Base-by-base conservation (phyloP, 257 asterid species). In the Nicotiana otophora region DNA sequence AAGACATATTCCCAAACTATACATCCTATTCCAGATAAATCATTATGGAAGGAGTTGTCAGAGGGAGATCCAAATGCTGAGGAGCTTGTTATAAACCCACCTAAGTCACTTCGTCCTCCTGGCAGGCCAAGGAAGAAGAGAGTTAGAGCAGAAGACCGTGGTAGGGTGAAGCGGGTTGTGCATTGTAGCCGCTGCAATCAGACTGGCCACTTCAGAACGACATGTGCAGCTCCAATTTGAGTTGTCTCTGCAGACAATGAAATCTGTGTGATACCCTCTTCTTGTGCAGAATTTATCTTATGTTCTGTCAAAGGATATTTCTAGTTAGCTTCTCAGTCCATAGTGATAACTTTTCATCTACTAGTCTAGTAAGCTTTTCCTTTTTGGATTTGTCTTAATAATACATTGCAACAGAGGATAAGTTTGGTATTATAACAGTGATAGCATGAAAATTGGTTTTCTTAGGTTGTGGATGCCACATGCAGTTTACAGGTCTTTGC, bases 161-260 rank as follows among this genome's bases (percentile, higher is more conserved):
- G 97, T 15, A 93, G 97, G 3, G 88, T 83, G 82, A 95, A 94
- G 92, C 90, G 99, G 60, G 96, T 95, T 7, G 99, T 95, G 33
- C 99, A 95, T 86, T 95, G 99, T 78, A 94, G 98, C 86, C 95
- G 99, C 2, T 95, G 99, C 90, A 94, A 95, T 82, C 97, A 92
- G 91, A 92, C 98, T 1, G 99, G 99, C 36, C 98, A 95, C 72
- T 95, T 94, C 89, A 90, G 98, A 93, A 95, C 98, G 17, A 95
- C 99, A 1, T 95, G 99, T 86, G 97, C 99, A 66, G 97, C 98
- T 57, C 99, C 98, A 6, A 90, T 94, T 80, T 94, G 90, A 94
- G 89, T 72, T 30, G 12, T 78, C 17, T 54, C 81, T 60, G 46
- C 28, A 42, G 78, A 55, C 81, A 31, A 26, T 34, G 80, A 75